Conservation (phyloP, 345 rosid species). For the Acer saccharum region DNA sequence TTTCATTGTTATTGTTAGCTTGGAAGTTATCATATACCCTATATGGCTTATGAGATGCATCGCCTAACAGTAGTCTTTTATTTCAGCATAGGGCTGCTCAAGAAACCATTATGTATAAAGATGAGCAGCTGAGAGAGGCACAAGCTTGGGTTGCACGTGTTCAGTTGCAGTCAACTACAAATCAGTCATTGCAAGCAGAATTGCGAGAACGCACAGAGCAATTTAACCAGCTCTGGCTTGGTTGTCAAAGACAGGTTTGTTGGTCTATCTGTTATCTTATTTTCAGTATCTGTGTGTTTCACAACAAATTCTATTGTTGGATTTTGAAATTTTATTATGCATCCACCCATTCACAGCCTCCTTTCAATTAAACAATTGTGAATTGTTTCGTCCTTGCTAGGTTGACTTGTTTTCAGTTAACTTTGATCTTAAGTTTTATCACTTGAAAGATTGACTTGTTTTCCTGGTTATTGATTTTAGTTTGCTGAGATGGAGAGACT, state of each 20-base stretch:
- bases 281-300: neutral
- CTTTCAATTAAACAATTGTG: neutral
- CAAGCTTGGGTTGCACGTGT: conserved; percentile 82
- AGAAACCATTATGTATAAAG: conserved; percentile 78
- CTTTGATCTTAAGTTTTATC: neutral
- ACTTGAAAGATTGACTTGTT: conserved; percentile 16
- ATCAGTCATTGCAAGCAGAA: conserved; percentile 76
- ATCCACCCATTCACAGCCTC: neutral
- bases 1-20: neutral
- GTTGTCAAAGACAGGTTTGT: conserved; percentile 93
- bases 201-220: conserved; percentile 85
- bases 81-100: conserved; percentile 90
- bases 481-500: conserved; percentile 88
- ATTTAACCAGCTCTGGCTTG: conserved; percentile 87
- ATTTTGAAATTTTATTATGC: neutral
- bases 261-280: neutral
- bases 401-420: neutral
- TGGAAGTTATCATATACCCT: neutral
- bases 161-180: conserved; percentile 77
- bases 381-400: neutral
- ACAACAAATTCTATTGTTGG: neutral
- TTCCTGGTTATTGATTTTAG: conserved; percentile 44
- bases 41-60: neutral
- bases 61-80: conserved; percentile 26
- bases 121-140: conserved; percentile 81